Base-by-base conservation (phyloP, 331 rosid genomes). In the Cydonia oblonga region DNA sequence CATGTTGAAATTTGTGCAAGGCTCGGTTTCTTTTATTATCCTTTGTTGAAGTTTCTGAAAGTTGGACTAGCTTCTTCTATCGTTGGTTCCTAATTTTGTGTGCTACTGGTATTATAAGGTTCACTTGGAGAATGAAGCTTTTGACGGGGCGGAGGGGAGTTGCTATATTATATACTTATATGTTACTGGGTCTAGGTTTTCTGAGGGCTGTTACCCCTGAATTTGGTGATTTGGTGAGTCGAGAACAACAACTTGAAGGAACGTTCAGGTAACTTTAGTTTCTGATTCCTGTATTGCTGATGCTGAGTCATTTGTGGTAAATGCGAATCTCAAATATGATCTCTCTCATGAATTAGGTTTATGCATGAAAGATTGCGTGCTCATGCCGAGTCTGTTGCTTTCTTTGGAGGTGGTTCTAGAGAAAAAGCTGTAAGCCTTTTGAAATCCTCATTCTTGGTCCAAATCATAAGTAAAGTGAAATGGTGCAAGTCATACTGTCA, bases 81-180 rank as follows among this genome's bases (percentile, higher is more conserved):
- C 72, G 1, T 72, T 70, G 42, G 60, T 57, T 70, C 58, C 58
- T 35, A 58, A 29, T 25, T 66, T 58, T 12, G 57, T 15, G 44
- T 44, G 59, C 68, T 73, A 69, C 68, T 72, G 30, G 25, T 54
- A 44, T 76, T 65, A 66, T 26, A 81, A 93, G 98, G 98, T 93
- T 93, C 82, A 93, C 98, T 18, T 93, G 97, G 98, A 93, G 98
- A 84, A 93, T 93, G 98, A 91, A 91, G 93, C 84, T 93, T 57
- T 82, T 93, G 75, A 93, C 98, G 19, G 98, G 98, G 75, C 93
- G 65, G 77, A 89, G 96, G 83, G 98, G 98, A 75, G 97, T 91
- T 79, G 91, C 83, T 46, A 91, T 93, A 81, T 86, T 93, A 78
- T 93, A 93, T 76, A 90, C 91, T 24, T 93, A 91, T 81, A 93